Evolutionary conservation across 2,329 filamentous ascomycete genomes (phyloP), one percentile per base, ranked within the genome.

Genomic region (Calonectria montana): DNA sequence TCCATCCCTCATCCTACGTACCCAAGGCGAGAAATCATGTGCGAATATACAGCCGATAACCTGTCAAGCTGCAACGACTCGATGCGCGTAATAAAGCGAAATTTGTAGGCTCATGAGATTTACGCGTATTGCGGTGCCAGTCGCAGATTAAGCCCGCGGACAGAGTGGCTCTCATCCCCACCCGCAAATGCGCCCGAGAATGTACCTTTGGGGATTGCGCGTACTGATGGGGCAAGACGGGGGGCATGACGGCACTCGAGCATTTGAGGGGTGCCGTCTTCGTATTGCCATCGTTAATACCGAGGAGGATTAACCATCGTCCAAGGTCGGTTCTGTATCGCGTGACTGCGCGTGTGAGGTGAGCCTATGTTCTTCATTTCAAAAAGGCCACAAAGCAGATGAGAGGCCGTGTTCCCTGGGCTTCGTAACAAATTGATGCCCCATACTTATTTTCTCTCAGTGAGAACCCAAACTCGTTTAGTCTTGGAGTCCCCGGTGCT

Each of bases 401-500:
- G 15, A 25, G 15, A 59, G 21, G 21, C 13, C 31, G 7, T 35
- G 16, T 13, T 59, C 5, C 5, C 31, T 59, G 37, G n/a, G 35
- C 21, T 13, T 23, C 37, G n/a, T 9, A 7, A 4, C 31, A 59
- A 23, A 21, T 15, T 15, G n/a, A 57, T n/a, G n/a, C 53, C 8
- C 16, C 53, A 18, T 39, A 27, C 9, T 2, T 23, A 45, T 27
- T 16, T 41, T 41, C 25, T 45, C 16, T 10, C 35, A 48, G 39
- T 57, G 29, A 63, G 47, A 67, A 67, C 64, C 47, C 57, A 71
- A 63, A 64, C 61, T 48, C 61, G 48, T 69, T 70, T 70, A 66
- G 68, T 29, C 62, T 66, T 41, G 39, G 48, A 57, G 35, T 61
- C 50, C 53, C 50, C 31, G 45, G 9, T 23, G 35, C 21, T 59